Base-by-base conservation (phyloP, 805 yeast species). In the Ogataea kodamae region DNA sequence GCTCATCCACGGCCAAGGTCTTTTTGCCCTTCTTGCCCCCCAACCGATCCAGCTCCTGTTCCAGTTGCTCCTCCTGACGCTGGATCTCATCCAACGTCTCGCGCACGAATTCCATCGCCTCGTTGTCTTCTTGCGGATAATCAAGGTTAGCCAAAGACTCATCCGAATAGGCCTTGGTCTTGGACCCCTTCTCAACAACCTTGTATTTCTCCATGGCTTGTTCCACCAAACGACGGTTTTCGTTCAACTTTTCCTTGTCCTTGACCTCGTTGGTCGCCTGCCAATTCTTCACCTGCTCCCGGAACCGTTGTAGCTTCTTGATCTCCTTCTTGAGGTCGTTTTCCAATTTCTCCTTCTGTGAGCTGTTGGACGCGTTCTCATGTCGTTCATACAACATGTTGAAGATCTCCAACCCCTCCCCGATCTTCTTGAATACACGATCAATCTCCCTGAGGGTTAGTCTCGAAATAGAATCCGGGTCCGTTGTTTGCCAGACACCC, bases 51-150 rank as follows among this genome's bases (percentile, higher is more conserved):
- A 78, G 65, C 54, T 82, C 85, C 5, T 80, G 81, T 55, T 87
- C 96, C 36, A 80, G 66, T 22, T 70, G 62, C 57, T 89, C 97
- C 39, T 75, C 70, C 54, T 90, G 97, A 48, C 78, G 78, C 48
- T 76, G 81, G 38, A 88, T 65, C 55, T 84, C 92, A 31, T 86
- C 97, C 43, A 86, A 64, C 54, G 80, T 71, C 16, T 70, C 74
- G 40, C 77, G 74, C 12, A 89, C 63, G 56, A 88, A 90, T 23
- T 74, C 72, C 25, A 72, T 67, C 9, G 87, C 81, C 37, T 85
- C 95, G 39, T 72, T 76, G 50, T 78, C 76, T 50, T 85, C 89
- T 39, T 76, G 81, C 3, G 94, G 90, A 22, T 54, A 60, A 28
- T 59, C 65, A 43, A 68, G 54, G 19, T 61, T 64, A 59, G 72